Evolutionary conservation across 345 rosid genomes (phyloP), one percentile per base, ranked within the genome.

Genomic region (Camelina sativa): DNA sequence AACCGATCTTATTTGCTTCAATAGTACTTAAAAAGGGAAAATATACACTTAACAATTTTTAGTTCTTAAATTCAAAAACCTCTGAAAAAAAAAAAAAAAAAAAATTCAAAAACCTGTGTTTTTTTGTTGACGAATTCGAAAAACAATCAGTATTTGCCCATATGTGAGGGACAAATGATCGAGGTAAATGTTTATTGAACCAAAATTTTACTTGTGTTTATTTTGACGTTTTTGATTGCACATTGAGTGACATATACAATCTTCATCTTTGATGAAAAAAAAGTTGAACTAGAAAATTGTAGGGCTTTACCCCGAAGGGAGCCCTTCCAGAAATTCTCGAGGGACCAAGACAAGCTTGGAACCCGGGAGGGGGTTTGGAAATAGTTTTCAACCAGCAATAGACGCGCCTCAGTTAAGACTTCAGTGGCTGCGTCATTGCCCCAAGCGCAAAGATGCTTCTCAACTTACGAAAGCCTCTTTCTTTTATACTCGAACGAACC

Each of bases 381-480:
- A 61, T 61, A 61, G 65, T 38, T 61, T 61, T 61, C 65, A 61
- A 61, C 65, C 63, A 61, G 65, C 48, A 61, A 61, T 61, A 61
- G 65, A 61, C 65, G 65, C 65, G 65, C 65, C 48, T 61, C 65
- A 32, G 63, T 61, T 61, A 38, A 7, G 10, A 60, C 48, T 30
- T 37, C 65, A 60, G 20, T 6, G 34, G 62, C 62, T 57, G 62
- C 62, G 62, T 57, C 62, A 57, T 57, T 57, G 62, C 62, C 62
- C 62, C 65, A 60, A 60, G 65, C 47, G 30, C 67, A 62, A 62
- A 43, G 52, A 62, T 43, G 2, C 1, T 5, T 43, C 1, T 0
- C 1, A 0, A 0, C 0, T 0, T 3, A 8, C 2, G 13, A 25
- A 22, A 43, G 37, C 37, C 52, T 62, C 52, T 44, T 47, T 43